Evolutionary conservation across 371 early-diverging fungal genomes (phyloP), one percentile per base, ranked within the genome.

Genomic region (Smittium culicis): DNA sequence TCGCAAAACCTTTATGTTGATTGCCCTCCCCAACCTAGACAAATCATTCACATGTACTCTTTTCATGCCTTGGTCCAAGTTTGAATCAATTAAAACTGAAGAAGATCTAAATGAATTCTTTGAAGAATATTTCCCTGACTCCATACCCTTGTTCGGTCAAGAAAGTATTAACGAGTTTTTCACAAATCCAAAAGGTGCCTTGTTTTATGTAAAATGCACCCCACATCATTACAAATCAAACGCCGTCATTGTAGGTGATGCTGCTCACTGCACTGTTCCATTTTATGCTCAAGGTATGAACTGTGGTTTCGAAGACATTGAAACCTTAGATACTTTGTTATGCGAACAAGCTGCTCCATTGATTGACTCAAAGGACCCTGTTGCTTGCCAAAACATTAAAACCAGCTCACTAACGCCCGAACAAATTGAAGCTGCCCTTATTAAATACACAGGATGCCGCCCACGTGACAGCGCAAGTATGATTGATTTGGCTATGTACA

Each of bases 231-330:
- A 88, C 76, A 77, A 82, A 57, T 82, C 86, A 65, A 82, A 80
- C 11, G 85, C 80, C 0, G 80, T 96, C 20, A 87, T 96, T 35
- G 72, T 98, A 35, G 98, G 98, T 31, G 98, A 98, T 73, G 93
- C 98, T 0, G 94, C 98, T 0, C 98, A 98, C 72, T 90, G 93
- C 30, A 96, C 96, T 94, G 96, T 98, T 0, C 98, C 98, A 3
- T 98, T 98, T 71, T 97, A 89, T 61, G 92, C 90, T 3, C 90
- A 93, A 70, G 98, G 98, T 1, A 94, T 98, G 96, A 98, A 98
- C 76, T 92, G 93, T 77, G 98, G 98, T 0, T 93, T 98, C 69
- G 94, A 98, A 73, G 98, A 98, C 70, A 83, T 91, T 24, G 80
- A 85, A 54, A 84, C 86, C 25, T 80, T 98, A 1, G 85, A 90